Percentiles rank a stretch among this genome's conserved stretches.
Conservation (phyloP, 2,329 filamentous ascomycete species). For the Pyricularia sp. region DNA sequence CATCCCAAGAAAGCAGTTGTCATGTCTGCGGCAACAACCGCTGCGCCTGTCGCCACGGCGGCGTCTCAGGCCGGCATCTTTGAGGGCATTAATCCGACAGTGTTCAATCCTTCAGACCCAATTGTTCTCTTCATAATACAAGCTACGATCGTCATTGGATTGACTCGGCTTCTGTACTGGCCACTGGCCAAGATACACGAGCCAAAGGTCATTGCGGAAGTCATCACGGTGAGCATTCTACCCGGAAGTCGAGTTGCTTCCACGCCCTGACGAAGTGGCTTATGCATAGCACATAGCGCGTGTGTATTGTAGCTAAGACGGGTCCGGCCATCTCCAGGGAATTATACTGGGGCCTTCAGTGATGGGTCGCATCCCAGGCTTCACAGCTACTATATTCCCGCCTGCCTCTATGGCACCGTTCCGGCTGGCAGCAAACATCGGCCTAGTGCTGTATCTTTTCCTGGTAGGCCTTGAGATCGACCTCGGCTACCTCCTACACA, state of each 20-base stretch:
- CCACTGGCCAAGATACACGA: background rate
- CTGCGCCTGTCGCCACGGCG: background rate
- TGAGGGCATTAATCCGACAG: background rate
- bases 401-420: background rate
- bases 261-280: background rate
- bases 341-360: background rate
- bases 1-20: background rate
- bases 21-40: background rate
- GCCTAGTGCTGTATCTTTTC: background rate
- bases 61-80: background rate
- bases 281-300: background rate
- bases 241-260: background rate
- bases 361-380: background rate
- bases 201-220: background rate
- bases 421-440: background rate
- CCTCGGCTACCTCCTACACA: constrained; percentile 59
- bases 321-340: background rate
- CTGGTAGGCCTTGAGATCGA: constrained; percentile 27
- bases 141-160: background rate
- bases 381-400: background rate
- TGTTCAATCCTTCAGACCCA: background rate
- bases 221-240: background rate
- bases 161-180: background rate
- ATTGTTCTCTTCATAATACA: background rate
- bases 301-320: background rate